These are phyloP conservation scores for Euphorbia corollata DNA, from an alignment of 441 rosid species.

Conservation along the genomic window DNA sequence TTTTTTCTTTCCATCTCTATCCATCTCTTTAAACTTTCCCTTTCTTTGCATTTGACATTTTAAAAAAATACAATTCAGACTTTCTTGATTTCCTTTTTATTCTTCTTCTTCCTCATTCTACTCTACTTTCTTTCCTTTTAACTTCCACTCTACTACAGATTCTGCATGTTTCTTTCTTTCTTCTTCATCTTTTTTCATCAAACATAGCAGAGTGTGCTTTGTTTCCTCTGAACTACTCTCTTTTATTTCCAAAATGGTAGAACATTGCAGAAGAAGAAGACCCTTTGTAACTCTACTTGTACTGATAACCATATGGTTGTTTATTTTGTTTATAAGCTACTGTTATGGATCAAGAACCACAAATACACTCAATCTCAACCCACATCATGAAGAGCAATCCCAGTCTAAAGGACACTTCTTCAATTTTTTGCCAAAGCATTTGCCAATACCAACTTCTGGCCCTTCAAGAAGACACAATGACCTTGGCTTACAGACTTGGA, in stretches of 20 bases:
- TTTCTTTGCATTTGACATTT: constrained; percentile 7
- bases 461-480: constrained; percentile 85
- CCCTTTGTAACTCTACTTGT: constrained; percentile 17
- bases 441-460: constrained; percentile 75
- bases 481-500: constrained; percentile 56
- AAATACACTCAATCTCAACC: constrained; percentile 33
- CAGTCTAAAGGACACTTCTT: constrained; percentile 45
- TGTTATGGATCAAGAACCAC: constrained; percentile 53
- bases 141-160: too few relatives aligned
- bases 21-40: neutral
- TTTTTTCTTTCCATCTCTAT: neutral
- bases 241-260: constrained; percentile 22
- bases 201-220: too few relatives aligned
- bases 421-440: constrained; percentile 60
- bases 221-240: too few relatives aligned
- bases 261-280: constrained; percentile 18
- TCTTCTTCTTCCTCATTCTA: neutral
- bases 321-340: constrained; percentile 29
- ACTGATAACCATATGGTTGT: constrained; percentile 24
- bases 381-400: constrained; percentile 27
- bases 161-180: constrained; percentile 13
- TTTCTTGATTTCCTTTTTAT: neutral
- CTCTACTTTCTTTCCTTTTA: neutral
- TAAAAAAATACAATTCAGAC: too few relatives aligned
- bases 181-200: too few relatives aligned